phyloP scores from a whole-genome alignment of 208 protist genomes.

The Trypanosoma conorhini region DNA sequence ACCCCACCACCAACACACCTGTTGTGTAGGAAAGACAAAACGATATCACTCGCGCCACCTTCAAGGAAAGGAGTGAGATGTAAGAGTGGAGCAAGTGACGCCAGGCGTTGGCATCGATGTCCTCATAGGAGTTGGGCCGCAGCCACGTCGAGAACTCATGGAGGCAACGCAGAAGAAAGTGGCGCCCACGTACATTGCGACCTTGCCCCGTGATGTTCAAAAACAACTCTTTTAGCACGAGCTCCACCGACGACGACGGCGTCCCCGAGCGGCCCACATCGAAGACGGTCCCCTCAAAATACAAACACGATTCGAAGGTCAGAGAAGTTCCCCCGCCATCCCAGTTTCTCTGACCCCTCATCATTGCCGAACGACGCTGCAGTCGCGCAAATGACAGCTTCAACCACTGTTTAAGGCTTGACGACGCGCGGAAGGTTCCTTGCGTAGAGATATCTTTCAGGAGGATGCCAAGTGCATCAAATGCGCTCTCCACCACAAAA shows the following conservation, averaged over 20 bases:
- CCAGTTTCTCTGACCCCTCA: neutral
- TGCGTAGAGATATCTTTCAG: conserved; percentile 13
- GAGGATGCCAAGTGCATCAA: conserved; percentile 17
- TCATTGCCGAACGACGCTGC: conserved; percentile 1
- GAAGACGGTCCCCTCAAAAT: conserved; percentile 6
- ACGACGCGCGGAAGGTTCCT: conserved; percentile 4
- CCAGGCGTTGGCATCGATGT: neutral
- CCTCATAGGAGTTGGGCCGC: neutral
- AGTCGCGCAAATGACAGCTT: conserved; percentile 22
- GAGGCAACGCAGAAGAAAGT: conserved; percentile 27
- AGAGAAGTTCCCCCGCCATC: neutral
- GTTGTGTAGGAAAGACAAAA: conserved; percentile 28
- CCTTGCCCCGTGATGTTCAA: conserved; percentile 24
- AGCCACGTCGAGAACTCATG: conserved; percentile 30
- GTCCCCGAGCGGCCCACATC: neutral
- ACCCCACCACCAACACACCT: conserved; percentile 9
- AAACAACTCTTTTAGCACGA: conserved; percentile 26
- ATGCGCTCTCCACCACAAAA: conserved; percentile 17
- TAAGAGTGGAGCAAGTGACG: conserved; percentile 7
- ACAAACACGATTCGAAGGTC: conserved; percentile 14
- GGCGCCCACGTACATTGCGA: conserved; percentile 20
- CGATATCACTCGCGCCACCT: conserved; percentile 24
- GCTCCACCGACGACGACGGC: conserved; percentile 14
- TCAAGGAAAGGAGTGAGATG: conserved; percentile 28
- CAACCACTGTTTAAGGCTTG: conserved; percentile 18